Conservation (phyloP, 2,329 filamentous ascomycete genomes). For the Lachnellula occidentalis region DNA sequence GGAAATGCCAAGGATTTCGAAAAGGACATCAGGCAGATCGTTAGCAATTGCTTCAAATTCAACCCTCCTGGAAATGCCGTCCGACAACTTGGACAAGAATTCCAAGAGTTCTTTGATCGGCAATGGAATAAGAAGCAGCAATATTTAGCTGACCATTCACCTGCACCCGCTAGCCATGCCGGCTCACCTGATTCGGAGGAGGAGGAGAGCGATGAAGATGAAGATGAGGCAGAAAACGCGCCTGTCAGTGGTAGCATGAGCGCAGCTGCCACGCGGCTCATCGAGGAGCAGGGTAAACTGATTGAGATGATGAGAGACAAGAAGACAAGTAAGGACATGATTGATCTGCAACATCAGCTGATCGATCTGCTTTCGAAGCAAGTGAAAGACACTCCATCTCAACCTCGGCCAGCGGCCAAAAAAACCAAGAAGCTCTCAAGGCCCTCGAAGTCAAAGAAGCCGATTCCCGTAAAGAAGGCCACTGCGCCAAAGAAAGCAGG, state of each 20-base stretch:
- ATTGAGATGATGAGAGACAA: constrained; percentile 47
- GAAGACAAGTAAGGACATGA: constrained; percentile 45
- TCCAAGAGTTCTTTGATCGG: constrained; percentile 69
- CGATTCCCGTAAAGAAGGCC: constrained; percentile 17
- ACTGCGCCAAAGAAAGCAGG: constrained; percentile 38
- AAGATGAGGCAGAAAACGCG: constrained; percentile 47
- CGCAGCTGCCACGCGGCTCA: constrained; percentile 40
- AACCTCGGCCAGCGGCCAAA: constrained; percentile 25
- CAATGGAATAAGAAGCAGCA: constrained; percentile 74
- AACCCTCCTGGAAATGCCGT: constrained; percentile 77
- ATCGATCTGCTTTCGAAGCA: constrained; percentile 57
- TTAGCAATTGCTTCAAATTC: constrained; percentile 88
- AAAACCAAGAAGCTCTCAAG: constrained; percentile 52
- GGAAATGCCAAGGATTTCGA: constrained; percentile 80
- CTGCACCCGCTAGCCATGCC: constrained; percentile 56
- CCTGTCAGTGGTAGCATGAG: constrained; percentile 31
- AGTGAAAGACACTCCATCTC: constrained; percentile 32
- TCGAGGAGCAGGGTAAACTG: constrained; percentile 52
- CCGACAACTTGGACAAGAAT: constrained; percentile 61
- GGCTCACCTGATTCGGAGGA: constrained; percentile 67
- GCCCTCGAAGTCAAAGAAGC: constrained; percentile 37
- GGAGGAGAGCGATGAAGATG: constrained; percentile 56
- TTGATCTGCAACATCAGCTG: constrained; percentile 43
- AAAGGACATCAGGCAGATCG: constrained; percentile 73
- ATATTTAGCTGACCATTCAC: constrained; percentile 73